These are phyloP conservation scores for Wickerhamomyces hampshirensis DNA, from an alignment of 805 yeast genomes.

Conservation along the genomic window DNA sequence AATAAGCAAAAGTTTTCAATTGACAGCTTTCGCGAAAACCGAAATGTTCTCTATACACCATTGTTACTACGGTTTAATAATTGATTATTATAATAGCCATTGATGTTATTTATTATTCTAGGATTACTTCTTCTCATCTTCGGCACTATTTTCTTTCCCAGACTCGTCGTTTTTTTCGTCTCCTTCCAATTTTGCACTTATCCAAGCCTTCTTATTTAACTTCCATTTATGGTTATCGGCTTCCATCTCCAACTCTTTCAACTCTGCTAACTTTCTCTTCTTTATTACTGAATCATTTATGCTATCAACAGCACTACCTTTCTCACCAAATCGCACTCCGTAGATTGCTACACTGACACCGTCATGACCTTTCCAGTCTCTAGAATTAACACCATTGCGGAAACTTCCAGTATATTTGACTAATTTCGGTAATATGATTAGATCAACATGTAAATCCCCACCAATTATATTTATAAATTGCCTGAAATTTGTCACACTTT, in stretches of 20 bases:
- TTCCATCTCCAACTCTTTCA: slow-evolving; percentile 11
- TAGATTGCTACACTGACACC: slow-evolving; percentile 72
- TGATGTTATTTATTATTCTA: neutral
- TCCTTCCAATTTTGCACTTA: slow-evolving; percentile 16
- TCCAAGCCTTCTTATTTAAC: slow-evolving; percentile 20
- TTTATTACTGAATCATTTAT: slow-evolving; percentile 11
- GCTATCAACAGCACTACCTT: slow-evolving; percentile 22
- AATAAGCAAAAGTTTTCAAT: neutral
- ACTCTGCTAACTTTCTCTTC: slow-evolving; percentile 21
- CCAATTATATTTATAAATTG: slow-evolving; percentile 25
- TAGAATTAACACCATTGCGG: slow-evolving; percentile 66
- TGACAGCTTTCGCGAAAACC: neutral
- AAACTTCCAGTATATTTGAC: slow-evolving; percentile 58
- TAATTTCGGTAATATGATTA: slow-evolving; percentile 62
- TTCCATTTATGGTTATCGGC: slow-evolving; percentile 14
- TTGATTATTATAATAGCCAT: neutral
- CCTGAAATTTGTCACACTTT: slow-evolving; percentile 23
- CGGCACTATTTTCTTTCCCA: slow-evolving; percentile 14
- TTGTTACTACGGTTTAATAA: neutral
- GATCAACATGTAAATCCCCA: slow-evolving; percentile 30
- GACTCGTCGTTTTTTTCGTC: slow-evolving; percentile 20
- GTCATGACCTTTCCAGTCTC: slow-evolving; percentile 76
- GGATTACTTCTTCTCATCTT: slow-evolving; percentile 7
- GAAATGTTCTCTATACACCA: neutral
- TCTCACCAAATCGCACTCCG: slow-evolving; percentile 29